Percentiles rank a stretch among this genome's conserved stretches.
These are phyloP conservation scores for Fusarium keratoplasticum DNA, from an alignment of 2,329 filamentous ascomycete species.

Conservation along the genomic window DNA sequence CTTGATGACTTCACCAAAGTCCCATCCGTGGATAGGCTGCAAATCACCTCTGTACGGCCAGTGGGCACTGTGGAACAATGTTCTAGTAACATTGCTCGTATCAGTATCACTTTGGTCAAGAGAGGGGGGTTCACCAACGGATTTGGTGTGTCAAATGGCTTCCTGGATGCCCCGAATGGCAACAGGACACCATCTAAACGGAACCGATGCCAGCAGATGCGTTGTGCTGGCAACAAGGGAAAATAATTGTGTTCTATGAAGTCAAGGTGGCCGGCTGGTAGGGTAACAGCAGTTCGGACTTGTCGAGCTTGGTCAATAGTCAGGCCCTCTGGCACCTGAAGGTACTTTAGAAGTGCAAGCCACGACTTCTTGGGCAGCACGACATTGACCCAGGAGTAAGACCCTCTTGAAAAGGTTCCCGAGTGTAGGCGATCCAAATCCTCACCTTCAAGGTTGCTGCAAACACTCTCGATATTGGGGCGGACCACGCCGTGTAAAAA, in stretches of 20 bases:
- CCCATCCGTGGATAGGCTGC: conserved; percentile 12
- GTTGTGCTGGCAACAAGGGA: background rate
- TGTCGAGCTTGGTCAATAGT: background rate
- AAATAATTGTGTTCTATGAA: background rate
- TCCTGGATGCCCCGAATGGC: conserved; percentile 1
- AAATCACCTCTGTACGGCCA: conserved; percentile 6
- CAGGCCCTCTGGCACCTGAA: background rate
- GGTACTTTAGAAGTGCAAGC: background rate
- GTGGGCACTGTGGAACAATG: background rate
- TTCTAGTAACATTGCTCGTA: background rate
- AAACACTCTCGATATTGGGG: background rate
- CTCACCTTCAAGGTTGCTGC: background rate
- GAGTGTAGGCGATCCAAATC: background rate
- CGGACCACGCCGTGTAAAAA: background rate
- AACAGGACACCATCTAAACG: conserved; percentile 16
- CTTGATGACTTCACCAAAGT: background rate
- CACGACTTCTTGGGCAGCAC: conserved; percentile 1
- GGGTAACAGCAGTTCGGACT: background rate
- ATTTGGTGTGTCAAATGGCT: background rate
- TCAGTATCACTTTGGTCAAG: background rate
- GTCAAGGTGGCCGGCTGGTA: background rate
- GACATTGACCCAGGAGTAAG: background rate
- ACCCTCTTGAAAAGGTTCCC: background rate
- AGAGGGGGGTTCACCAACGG: background rate
- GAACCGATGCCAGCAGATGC: background rate